phyloP scores from a whole-genome alignment of 441 rosid genomes.

The Rhodomyrtus psidioides region DNA sequence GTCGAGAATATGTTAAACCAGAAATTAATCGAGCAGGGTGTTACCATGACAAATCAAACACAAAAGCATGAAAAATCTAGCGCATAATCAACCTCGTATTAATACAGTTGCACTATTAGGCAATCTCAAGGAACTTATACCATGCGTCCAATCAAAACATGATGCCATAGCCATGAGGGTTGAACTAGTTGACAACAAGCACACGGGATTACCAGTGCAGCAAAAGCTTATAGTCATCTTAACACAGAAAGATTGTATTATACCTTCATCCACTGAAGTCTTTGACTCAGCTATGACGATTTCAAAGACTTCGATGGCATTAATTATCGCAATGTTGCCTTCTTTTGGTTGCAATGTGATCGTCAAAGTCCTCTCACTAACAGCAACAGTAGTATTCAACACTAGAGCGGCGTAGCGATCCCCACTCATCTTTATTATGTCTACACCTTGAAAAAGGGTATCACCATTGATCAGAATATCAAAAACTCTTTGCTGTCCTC shows the following conservation, averaged over 20 bases:
- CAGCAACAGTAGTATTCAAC: constrained; percentile 65
- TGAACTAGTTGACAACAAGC: neutral
- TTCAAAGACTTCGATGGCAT: constrained; percentile 88
- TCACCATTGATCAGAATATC: constrained; percentile 71
- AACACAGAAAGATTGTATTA: neutral
- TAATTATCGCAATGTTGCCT: constrained; percentile 61
- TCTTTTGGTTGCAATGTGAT: constrained; percentile 59
- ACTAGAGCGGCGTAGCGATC: constrained; percentile 62
- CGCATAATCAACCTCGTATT: neutral
- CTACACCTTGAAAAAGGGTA: constrained; percentile 42
- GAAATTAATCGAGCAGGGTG: neutral
- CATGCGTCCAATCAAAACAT: neutral
- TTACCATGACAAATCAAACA: neutral
- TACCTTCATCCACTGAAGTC: constrained; percentile 83
- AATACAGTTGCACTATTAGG: neutral
- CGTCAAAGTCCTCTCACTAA: constrained; percentile 78
- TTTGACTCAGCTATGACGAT: constrained; percentile 55
- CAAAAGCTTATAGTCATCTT: neutral
- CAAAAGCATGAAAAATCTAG: neutral
- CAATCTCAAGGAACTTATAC: neutral
- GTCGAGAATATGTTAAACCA: neutral
- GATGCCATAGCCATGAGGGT: neutral
- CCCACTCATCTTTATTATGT: constrained; percentile 62
- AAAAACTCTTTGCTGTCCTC: constrained; percentile 67
- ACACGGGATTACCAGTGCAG: neutral